Evolutionary conservation across 139 green algal species (phyloP).

Genomic region (Trebouxia sp.): DNA sequence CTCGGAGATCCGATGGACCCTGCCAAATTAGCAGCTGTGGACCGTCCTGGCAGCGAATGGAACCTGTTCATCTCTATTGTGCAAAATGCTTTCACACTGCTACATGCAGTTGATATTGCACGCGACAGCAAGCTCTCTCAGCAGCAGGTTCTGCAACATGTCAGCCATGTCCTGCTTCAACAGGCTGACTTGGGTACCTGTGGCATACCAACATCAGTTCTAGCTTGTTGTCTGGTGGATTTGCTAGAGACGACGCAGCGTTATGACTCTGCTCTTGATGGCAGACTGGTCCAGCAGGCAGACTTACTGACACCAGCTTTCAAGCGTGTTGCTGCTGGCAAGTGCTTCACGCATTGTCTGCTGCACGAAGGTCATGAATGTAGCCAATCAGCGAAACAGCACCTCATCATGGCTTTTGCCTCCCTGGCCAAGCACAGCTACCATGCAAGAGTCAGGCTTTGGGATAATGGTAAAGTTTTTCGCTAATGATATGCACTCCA

Average conservation of each 20-base stretch:
- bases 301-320: not conserved
- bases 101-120: not conserved
- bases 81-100: too few relatives aligned
- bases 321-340: not conserved
- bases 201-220: not conserved
- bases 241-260: not conserved
- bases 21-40: too few relatives aligned
- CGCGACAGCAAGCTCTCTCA: not conserved
- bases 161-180: not conserved
- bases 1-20: not conserved
- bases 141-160: slow-evolving; percentile 1
- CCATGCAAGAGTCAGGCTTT: not conserved
- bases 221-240: not conserved
- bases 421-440: not conserved
- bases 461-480: not conserved
- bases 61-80: too few relatives aligned
- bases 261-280: not conserved
- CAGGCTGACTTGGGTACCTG: not conserved
- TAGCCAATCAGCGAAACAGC: not conserved
- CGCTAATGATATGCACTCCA: not conserved
- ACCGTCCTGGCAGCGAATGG: too few relatives aligned
- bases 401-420: not conserved
- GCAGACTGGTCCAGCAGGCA: not conserved
- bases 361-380: not conserved
- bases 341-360: not conserved